Base-by-base conservation (phyloP, 1,284 basidiomycete species). In the Dichomitus squalens region DNA sequence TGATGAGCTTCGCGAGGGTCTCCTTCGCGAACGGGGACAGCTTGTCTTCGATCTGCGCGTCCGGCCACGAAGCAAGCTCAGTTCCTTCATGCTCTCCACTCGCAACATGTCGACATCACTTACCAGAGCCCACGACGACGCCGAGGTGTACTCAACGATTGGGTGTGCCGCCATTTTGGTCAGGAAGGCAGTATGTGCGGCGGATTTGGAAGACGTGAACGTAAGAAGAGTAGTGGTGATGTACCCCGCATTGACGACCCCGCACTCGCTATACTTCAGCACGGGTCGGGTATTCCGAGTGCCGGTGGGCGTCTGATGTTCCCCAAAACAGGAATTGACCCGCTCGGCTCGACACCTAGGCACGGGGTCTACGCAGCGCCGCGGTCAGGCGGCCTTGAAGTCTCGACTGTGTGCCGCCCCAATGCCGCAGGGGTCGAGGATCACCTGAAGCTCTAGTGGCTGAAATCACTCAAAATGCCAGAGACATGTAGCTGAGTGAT, bases 21-120 rank as follows among this genome's bases (percentile, higher is more conserved):
- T 95, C 87, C 76, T 95, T 96, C 36, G 88, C 96, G 67, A 84
- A 92, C 11, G 88, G 83, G 6, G 92, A 92, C 82, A 98, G 91
- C 76, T 92, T 93, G 79, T 93, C 90, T 77, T 95, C 92, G 55
- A 96, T 79, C 93, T 96, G 35, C 35, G 66, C 14, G 14, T 34
- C 8, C 12, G 9, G 16, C 16, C 9, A 35, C 29, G 12, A 33
- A 39, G 18, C 9, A n/a, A 29, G 8, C 27, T 34, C 34, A 54
- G 43, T 27, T 47, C 18, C 16, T 16, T 7, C 11, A 27, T 3
- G n/a, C 34, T 11, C 39, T 8, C 33, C 16, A 5, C 31, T 9
- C 8, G 14, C 16, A 5, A 25, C 16, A 18, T 16, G 23, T 3
- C 11, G 3, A 18, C 8, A 27, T 16, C 49, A 63, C 61, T 52